phyloP scores from a whole-genome alignment of 768 basidiomycete species.

The Sporobolomyces pararoseus region DNA sequence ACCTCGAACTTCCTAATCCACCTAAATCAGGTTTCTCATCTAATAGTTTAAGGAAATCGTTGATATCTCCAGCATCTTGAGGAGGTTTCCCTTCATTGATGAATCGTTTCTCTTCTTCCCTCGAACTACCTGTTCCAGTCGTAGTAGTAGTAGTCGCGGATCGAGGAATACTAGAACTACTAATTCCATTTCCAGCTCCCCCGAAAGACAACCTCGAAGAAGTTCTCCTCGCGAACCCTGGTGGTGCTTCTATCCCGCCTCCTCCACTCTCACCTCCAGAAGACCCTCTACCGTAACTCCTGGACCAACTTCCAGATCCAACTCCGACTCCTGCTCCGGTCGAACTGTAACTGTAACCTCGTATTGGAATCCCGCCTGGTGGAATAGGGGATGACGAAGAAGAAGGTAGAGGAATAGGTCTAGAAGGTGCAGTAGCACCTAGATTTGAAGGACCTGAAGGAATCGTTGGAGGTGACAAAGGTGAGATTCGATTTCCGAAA shows the following conservation, averaged over 20 bases:
- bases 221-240: neutral
- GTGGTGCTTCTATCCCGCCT: neutral
- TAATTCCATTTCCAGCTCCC: too few relatives aligned
- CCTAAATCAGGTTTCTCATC: conserved; percentile 38
- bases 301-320: conserved; percentile 6
- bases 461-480: conserved; percentile 12
- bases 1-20: neutral
- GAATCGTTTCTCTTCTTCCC: conserved; percentile 8
- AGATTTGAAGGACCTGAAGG: conserved; percentile 16
- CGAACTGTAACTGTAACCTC: conserved; percentile 7
- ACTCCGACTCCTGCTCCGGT: neutral
- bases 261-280: conserved; percentile 10
- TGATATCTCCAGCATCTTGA: conserved; percentile 39
- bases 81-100: conserved; percentile 3
- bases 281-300: conserved; percentile 9
- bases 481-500: conserved; percentile 8
- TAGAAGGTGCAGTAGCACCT: conserved; percentile 24
- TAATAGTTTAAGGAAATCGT: conserved; percentile 40
- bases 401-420: neutral
- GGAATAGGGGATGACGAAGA: neutral
- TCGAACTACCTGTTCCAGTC: neutral
- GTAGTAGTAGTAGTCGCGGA: neutral
- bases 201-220: conserved; percentile 13
- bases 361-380: neutral
- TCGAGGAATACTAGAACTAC: neutral